phyloP scores from a whole-genome alignment of 805 yeast genomes.

The Candida ficus region DNA sequence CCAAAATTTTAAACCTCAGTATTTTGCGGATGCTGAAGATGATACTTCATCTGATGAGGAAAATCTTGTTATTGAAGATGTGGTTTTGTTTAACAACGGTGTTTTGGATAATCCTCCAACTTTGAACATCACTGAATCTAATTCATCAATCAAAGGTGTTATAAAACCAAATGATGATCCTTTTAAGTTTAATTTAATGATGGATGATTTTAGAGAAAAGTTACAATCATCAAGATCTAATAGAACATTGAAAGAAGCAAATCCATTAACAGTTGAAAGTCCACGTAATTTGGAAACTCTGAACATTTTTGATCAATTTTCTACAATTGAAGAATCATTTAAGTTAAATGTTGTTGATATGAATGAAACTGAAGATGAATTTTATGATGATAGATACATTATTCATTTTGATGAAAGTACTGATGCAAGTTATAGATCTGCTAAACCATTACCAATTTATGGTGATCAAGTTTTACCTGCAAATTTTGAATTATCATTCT shows the following conservation, averaged over 20 bases:
- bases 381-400: background rate
- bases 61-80: background rate
- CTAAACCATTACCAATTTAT: background rate
- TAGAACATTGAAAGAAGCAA: background rate
- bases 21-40: too few species aligned
- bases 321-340: constrained; percentile 5
- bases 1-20: too few species aligned
- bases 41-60: too few species aligned
- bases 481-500: background rate
- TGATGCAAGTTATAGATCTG: background rate
- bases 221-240: constrained; percentile 2
- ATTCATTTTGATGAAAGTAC: background rate
- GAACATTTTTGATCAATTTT: background rate
- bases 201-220: constrained; percentile 2
- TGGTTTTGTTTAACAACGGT: background rate
- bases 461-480: constrained; percentile 8
- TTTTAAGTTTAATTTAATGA: background rate
- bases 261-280: background rate
- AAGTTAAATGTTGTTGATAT: constrained; percentile 6
- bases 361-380: constrained; percentile 6
- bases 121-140: constrained; percentile 1
- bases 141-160: background rate
- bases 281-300: too few species aligned
- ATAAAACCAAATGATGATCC: background rate
- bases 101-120: background rate